Conservation (phyloP, 768 basidiomycete genomes). For the Roridomyces roridus region DNA sequence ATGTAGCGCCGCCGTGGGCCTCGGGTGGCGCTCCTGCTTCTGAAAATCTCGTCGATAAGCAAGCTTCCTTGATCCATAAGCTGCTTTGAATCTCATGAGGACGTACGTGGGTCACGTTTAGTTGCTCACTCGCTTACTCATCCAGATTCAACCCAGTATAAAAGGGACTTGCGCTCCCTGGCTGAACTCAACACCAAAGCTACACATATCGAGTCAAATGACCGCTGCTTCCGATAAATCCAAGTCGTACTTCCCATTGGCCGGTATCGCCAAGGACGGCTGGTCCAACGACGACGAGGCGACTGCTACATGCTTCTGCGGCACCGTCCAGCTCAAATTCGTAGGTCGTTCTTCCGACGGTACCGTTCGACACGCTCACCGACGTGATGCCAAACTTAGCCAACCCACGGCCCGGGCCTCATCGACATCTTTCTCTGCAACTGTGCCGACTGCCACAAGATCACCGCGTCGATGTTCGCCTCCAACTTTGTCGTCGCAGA, state of each 20-base stretch:
- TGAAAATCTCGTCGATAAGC: no score
- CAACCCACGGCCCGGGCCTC: slow-evolving; percentile 17
- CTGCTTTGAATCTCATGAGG: no score
- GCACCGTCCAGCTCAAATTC: slow-evolving; percentile 18
- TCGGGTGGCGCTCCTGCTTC: no score
- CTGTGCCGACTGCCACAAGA: slow-evolving; percentile 21
- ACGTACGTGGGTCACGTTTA: no score
- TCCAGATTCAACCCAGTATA: no score
- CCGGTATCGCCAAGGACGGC: slow-evolving; percentile 11
- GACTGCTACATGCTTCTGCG: slow-evolving; percentile 17
- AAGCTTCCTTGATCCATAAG: no score
- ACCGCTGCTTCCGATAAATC: not conserved
- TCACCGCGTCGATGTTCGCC: slow-evolving; percentile 20
- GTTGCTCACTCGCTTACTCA: no score
- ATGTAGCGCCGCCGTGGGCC: no score
- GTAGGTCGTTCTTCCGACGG: not conserved
- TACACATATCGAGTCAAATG: no score
- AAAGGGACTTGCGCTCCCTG: no score
- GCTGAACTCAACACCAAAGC: no score
- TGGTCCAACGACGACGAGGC: slow-evolving; percentile 18
- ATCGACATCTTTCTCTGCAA: slow-evolving; percentile 16
- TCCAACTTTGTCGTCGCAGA: slow-evolving; percentile 11
- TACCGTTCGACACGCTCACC: no score
- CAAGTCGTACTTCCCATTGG: slow-evolving; percentile 2
- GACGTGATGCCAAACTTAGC: not conserved